Base-by-base conservation (phyloP, 495 filamentous ascomycete species). In the Pyrenula aspistea region DNA sequence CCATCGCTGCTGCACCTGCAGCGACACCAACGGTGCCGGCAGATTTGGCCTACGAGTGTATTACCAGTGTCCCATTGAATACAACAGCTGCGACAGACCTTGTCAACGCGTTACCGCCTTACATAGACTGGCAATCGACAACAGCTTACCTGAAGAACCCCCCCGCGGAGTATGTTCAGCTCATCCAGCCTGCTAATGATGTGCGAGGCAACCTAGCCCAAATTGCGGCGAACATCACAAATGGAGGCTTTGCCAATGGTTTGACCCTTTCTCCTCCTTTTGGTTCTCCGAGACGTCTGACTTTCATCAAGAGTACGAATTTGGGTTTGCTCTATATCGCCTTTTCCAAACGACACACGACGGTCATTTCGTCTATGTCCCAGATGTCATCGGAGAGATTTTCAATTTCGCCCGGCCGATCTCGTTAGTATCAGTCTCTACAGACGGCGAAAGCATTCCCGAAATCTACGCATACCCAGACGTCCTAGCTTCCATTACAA, bases 401-500 rank as follows among this genome's bases (percentile, higher is more conserved):
- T 82, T 82, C 60, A 63, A 53, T 21, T 83, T 82, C 59, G 68
- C 58, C 20, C 75, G 69, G 57, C 65, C 67, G 0, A 66, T 69
- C 50, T 59, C 64, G 20, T 61, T 83, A n/a, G 65, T 76, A 0
- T 72, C 75, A 0, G 65, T 75, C 1, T 83, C 79, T 2, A 24
- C 60, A 0, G 77, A 83, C 59, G 79, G 79, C n/a, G 70, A 71
- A 48, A 60, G 71, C 56, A 49, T 68, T 2, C 78, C 78, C 0
- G 67, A 77, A 55, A 63, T 77, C 15, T 83, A 76, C 55, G 52
- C 73, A 10, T 36, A 24, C n/a, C 8, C 11, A 19, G 62, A 66
- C 53, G 25, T 64, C 22, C 8, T 42, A 0, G 21, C n/a, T n/a
- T n/a, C n/a, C n/a, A n/a, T n/a, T n/a, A n/a, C n/a, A n/a, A 48